A percentile compares a stretch with the other conserved stretches of the same genome.
These are phyloP conservation scores for Gaeumannomyces tritici DNA, from an alignment of 2,329 filamentous ascomycete genomes.

Conservation along the genomic window DNA sequence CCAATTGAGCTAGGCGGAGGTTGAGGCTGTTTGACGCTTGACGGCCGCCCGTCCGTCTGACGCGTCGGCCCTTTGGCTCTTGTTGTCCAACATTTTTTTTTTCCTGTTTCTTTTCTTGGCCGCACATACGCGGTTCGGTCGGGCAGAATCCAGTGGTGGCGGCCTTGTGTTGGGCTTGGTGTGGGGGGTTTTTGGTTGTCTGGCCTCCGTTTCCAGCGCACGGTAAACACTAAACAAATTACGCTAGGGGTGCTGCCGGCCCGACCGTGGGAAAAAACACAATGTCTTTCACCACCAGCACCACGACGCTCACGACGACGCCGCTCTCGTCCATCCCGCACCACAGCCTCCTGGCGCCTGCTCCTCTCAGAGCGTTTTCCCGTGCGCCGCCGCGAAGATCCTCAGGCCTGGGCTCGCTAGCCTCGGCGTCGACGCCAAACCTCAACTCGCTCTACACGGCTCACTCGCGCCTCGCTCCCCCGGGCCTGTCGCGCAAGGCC, in stretches of 20 bases:
- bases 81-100: neutral
- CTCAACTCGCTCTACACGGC: conserved; percentile 41
- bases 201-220: neutral
- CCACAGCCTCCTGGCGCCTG: neutral
- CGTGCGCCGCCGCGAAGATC: conserved; percentile 13
- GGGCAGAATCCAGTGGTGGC: neutral
- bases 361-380: conserved; percentile 1
- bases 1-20: neutral
- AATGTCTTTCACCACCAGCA: conserved; percentile 4
- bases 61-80: neutral
- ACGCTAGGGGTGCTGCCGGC: neutral
- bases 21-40: neutral
- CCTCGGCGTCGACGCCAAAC: conserved; percentile 49
- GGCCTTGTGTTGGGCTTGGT: neutral
- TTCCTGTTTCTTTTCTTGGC: too few relatives aligned
- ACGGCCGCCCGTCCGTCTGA: neutral
- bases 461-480: conserved; percentile 35
- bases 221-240: neutral
- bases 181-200: neutral
- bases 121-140: neutral
- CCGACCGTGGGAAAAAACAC: neutral
- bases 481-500: conserved; percentile 55
- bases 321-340: conserved; percentile 10
- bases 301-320: conserved; percentile 7
- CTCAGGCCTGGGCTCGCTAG: conserved; percentile 24